Evolutionary conservation across 1,139 yeast genomes (phyloP).

Genomic region (Kodamaea plutei): DNA sequence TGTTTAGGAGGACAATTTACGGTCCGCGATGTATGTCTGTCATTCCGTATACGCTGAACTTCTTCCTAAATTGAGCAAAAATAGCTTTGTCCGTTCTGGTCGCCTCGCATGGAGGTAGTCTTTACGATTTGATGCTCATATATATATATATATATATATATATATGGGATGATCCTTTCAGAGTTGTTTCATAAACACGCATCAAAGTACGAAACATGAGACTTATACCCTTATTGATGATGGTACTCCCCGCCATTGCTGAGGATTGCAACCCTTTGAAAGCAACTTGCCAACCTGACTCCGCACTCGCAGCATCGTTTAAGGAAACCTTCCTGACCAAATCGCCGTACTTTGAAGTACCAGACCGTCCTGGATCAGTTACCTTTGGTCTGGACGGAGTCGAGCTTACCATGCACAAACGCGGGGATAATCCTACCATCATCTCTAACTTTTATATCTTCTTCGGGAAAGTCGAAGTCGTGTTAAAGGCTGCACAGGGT

Average conservation of each 20-base stretch:
- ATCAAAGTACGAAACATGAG: neutral
- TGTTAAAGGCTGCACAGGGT: slow-evolving; percentile 68
- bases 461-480: slow-evolving; percentile 80
- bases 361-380: slow-evolving; percentile 26
- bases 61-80: no score
- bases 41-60: no score
- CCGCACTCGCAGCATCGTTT: slow-evolving; percentile 56
- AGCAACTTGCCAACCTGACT: slow-evolving; percentile 34
- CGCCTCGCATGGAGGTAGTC: neutral
- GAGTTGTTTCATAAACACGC: no score
- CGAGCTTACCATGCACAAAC: slow-evolving; percentile 51
- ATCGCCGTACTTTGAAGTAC: slow-evolving; percentile 36
- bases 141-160: no score
- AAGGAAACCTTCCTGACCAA: slow-evolving; percentile 41
- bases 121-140: neutral
- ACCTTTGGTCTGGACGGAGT: slow-evolving; percentile 44
- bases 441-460: slow-evolving; percentile 75
- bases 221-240: slow-evolving; percentile 2
- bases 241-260: slow-evolving; percentile 9
- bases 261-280: slow-evolving; percentile 33
- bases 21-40: no score
- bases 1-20: no score
- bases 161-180: neutral
- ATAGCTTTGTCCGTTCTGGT: no score
- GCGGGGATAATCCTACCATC: slow-evolving; percentile 73